phyloP scores from a whole-genome alignment of 805 yeast genomes.

The Ogataea populi-albae region DNA sequence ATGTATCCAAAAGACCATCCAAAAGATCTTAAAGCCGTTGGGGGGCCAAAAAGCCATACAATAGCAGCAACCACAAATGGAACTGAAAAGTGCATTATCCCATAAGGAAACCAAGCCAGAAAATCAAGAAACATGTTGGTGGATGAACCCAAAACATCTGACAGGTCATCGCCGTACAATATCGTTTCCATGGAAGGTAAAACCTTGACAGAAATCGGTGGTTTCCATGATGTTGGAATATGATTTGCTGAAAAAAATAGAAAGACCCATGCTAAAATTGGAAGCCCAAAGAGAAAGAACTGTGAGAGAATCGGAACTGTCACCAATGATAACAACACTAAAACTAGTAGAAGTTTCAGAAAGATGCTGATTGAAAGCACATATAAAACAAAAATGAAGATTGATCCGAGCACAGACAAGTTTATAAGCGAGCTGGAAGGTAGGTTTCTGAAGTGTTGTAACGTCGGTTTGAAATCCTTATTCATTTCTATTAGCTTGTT shows the following conservation, averaged over 20 bases:
- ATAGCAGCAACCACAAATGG: slow-evolving; percentile 83
- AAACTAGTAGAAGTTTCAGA: slow-evolving; percentile 31
- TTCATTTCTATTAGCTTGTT: slow-evolving; percentile 21
- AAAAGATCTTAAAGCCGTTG: slow-evolving; percentile 75
- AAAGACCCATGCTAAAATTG: slow-evolving; percentile 82
- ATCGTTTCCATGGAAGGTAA: slow-evolving; percentile 91
- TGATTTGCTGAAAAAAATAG: slow-evolving; percentile 74
- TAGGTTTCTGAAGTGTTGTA: slow-evolving; percentile 21
- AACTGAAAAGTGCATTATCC: slow-evolving; percentile 77
- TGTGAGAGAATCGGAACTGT: slow-evolving; percentile 75
- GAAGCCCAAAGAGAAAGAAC: slow-evolving; percentile 78
- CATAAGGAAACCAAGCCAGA: slow-evolving; percentile 95
- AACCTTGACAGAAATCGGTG: slow-evolving; percentile 84
- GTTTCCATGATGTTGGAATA: slow-evolving; percentile 72
- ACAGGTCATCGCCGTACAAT: slow-evolving; percentile 85
- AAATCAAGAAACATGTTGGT: slow-evolving; percentile 67
- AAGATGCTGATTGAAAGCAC: slow-evolving; percentile 55
- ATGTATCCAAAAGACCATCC: slow-evolving; percentile 93
- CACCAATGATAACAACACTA: slow-evolving; percentile 46
- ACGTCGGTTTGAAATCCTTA: slow-evolving; percentile 20
- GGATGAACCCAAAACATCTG: slow-evolving; percentile 75
- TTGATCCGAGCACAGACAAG: slow-evolving; percentile 37
- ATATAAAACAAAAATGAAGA: slow-evolving; percentile 57
- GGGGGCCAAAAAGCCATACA: slow-evolving; percentile 85
- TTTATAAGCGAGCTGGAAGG: slow-evolving; percentile 40